Base-by-base conservation (phyloP, 768 basidiomycete species). In the Pisolithus microcarpus region DNA sequence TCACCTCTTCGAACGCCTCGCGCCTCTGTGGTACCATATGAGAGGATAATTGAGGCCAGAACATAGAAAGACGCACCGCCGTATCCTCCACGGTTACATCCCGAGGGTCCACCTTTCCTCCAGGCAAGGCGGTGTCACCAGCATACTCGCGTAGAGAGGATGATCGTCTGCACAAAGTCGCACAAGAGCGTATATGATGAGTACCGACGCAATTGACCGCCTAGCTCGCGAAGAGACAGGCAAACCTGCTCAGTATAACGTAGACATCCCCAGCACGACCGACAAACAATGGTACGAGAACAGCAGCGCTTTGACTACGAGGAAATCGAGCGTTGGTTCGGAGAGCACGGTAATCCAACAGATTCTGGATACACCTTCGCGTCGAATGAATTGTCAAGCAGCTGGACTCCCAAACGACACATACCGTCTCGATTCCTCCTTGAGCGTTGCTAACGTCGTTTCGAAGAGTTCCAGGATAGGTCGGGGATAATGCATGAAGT, bases 1-100 rank as follows among this genome's bases (percentile, higher is more conserved):
- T 50, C 7, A 91, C 92, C 79, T 95, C 92, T 67, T 95, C 92
- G 52, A 80, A 92, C 0, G 91, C 91, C 70, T 94, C 91, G 39
- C 91, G 76, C 49, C 92, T 71, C 91, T 92, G 45, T 9, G 18
- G 23, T 49, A 7, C 1, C n/a, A 10, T 21, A 52, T 51, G 42
- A 54, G 43, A 42, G 21, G 19, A 36, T 21, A 10, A 19, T 15
- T 13, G 39, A 15, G n/a, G 5, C 13, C 5, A 8, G 44, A 9
- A 10, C 18, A 19, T 15, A 19, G 9, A 30, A 50, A 43, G 26
- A 45, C 53, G 45, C 63, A 91, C 90, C 18, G 91, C 91, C 2
- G 91, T 84, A 53, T 87, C 85, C 60, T 93, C 92, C 3, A 83
- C 70, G 38, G 77, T 80, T 55, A 59, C 63, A 63, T 94, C 91